phyloP scores from a whole-genome alignment of 164 flowering plant genomes.

The Malania oleifera region DNA sequence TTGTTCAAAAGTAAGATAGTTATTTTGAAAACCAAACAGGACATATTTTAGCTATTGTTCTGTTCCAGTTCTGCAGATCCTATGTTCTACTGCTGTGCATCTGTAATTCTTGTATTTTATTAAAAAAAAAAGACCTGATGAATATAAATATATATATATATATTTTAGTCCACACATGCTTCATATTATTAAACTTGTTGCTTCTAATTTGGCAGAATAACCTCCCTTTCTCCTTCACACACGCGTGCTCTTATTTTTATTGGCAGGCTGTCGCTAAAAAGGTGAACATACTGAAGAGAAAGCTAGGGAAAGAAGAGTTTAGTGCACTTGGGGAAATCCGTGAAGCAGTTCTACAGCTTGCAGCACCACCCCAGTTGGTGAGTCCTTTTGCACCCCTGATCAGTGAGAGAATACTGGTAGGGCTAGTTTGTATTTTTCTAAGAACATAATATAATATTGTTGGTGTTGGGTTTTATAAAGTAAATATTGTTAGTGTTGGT shows the following conservation, averaged over 20 bases:
- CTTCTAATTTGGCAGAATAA: neutral
- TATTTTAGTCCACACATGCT: neutral
- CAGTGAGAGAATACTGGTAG: neutral
- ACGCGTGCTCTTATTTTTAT: neutral
- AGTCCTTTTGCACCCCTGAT: too few relatives aligned
- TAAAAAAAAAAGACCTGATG: too few relatives aligned
- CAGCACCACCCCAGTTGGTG: conserved; percentile 79
- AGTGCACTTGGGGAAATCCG: conserved; percentile 70
- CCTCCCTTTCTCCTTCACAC: neutral
- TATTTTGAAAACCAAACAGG: too few relatives aligned
- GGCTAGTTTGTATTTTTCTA: neutral
- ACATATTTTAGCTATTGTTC: too few relatives aligned
- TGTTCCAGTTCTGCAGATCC: too few relatives aligned
- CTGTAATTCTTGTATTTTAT: too few relatives aligned
- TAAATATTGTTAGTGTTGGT: too few relatives aligned
- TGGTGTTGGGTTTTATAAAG: too few relatives aligned
- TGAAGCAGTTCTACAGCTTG: conserved; percentile 63
- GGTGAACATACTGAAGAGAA: conserved; percentile 49
- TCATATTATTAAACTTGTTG: neutral
- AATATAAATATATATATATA: too few relatives aligned
- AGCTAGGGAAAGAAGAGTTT: conserved; percentile 49
- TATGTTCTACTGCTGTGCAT: too few relatives aligned
- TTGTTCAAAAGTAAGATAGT: too few relatives aligned
- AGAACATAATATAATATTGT: neutral
- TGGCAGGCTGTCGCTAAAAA: conserved; percentile 60